Evolutionary conservation across 192 early-diverging fungal species (phyloP).

Genomic region (Mortierella hygrophila): DNA sequence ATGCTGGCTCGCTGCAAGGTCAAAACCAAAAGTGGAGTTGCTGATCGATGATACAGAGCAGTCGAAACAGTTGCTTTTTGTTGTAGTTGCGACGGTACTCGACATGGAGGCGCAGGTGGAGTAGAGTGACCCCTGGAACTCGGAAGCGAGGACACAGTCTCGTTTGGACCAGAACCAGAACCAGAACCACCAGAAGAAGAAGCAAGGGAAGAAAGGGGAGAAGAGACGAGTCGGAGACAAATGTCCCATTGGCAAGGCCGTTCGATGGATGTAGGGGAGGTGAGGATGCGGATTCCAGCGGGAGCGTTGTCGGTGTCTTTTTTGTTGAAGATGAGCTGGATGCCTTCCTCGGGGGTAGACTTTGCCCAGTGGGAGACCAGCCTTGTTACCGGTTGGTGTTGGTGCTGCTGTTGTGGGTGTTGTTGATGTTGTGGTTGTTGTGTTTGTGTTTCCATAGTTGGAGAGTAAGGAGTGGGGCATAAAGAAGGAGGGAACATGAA

Average conservation of each 20-base stretch:
- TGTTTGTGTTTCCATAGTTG: neutral
- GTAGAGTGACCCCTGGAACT: neutral
- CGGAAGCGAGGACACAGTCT: neutral
- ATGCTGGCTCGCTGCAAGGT: conserved; percentile 18
- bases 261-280: conserved; percentile 21
- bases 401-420: neutral
- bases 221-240: conserved; percentile 14
- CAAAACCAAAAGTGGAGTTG: conserved; percentile 15
- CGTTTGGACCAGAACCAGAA: no score
- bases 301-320: neutral
- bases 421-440: neutral
- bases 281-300: conserved; percentile 10
- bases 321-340: conserved; percentile 29
- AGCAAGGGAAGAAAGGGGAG: neutral
- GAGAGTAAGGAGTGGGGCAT: neutral
- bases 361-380: conserved; percentile 37
- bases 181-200: no score
- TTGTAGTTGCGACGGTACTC: neutral
- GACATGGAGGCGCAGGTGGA: neutral
- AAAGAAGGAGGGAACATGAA: no score
- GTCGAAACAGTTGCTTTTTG: neutral
- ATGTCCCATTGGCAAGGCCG: conserved; percentile 38
- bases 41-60: neutral
- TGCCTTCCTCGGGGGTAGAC: conserved; percentile 42
- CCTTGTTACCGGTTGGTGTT: neutral